Evolutionary conservation across 83 land plant species (phyloP), one percentile per base, ranked within the genome.

Genomic region (Picea mariana): DNA sequence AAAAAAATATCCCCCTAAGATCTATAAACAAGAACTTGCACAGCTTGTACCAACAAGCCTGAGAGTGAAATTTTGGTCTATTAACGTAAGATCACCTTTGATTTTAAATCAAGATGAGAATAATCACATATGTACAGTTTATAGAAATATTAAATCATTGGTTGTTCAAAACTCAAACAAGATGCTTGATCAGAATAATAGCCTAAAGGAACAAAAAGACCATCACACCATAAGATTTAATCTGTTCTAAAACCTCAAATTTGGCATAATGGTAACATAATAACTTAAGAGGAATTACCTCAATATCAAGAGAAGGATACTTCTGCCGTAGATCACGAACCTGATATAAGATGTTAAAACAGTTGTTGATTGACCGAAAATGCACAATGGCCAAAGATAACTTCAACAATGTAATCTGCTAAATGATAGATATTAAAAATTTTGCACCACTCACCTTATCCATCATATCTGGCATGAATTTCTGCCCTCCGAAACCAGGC

Each of bases 401-500:
- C 7, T 11, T 62, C 6, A 76, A 58, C 52, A 5, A 81, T 47
- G 31, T 81, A 67, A 21, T 24, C 16, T n/a, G 71, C 18, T 62
- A 27, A 34, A 66, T 49, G 67, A 72, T 31, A 68, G 27, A 49
- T 65, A 34, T 61, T 7, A 64, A 6, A 17, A 62, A 75, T 79
- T 15, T 55, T 12, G n/a, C 59, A 13, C 60, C 21, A 62, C 40
- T n/a, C 61, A 97, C 99, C 92, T 97, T 97, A 13, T 92, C 88
- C 99, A 97, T 97, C 92, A 86, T 97, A 63, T 93, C 93, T 67
- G 96, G 98, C 96, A 95, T 95, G 86, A 97, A 97, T 81, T 93
- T 93, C 79, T 97, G 98, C 17, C 99, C 99, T 78, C 96, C 98
- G 91, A 97, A 95, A 58, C 99, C 99, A 79, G 99, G 99, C 87